phyloP scores from a whole-genome alignment of 2,329 filamentous ascomycete genomes.

The Ambrosiella cleistominuta region DNA sequence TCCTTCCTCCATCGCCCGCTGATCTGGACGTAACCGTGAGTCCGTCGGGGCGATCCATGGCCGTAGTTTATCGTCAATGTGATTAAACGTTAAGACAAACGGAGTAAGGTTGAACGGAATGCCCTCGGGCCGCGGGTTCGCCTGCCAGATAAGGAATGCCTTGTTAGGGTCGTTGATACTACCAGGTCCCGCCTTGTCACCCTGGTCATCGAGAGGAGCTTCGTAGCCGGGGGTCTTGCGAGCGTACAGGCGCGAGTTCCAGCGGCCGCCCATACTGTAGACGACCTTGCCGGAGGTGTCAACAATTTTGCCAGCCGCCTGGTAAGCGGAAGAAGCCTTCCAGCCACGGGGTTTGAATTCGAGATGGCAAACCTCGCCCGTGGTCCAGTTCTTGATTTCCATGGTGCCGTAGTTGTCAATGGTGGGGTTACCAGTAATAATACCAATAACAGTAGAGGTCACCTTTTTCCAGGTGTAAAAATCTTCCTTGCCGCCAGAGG shows the following conservation, averaged over 20 bases:
- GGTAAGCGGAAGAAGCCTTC: conserved; percentile 84
- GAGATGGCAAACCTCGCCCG: conserved; percentile 71
- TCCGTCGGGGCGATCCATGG: conserved; percentile 78
- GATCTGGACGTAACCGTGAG: conserved; percentile 80
- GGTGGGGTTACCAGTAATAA: conserved; percentile 87
- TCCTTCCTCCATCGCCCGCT: conserved; percentile 97
- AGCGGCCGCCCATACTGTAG: conserved; percentile 81
- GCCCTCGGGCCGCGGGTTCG: conserved; percentile 58
- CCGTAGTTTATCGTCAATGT: conserved; percentile 63
- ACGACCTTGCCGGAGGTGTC: conserved; percentile 63
- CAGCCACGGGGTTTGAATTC: conserved; percentile 94
- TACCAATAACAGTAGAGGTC: conserved; percentile 90
- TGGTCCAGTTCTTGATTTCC: conserved; percentile 96
- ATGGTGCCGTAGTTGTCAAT: conserved; percentile 97
- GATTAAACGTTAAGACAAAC: conserved; percentile 88
- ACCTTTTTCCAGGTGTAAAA: conserved; percentile 99
- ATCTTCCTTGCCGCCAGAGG: conserved; percentile 58
- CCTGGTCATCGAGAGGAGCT: conserved; percentile 44
- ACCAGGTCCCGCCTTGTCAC: conserved; percentile 29
- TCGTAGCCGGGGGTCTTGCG: conserved; percentile 84
- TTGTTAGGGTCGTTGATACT: conserved; percentile 48
- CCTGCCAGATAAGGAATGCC: conserved; percentile 87
- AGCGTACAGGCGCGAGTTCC: conserved; percentile 96
- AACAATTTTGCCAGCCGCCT: conserved; percentile 71
- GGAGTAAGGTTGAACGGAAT: conserved; percentile 96